Base-by-base conservation (phyloP, 106 monocot genomes). In the Alisma plantagoaquatica region DNA sequence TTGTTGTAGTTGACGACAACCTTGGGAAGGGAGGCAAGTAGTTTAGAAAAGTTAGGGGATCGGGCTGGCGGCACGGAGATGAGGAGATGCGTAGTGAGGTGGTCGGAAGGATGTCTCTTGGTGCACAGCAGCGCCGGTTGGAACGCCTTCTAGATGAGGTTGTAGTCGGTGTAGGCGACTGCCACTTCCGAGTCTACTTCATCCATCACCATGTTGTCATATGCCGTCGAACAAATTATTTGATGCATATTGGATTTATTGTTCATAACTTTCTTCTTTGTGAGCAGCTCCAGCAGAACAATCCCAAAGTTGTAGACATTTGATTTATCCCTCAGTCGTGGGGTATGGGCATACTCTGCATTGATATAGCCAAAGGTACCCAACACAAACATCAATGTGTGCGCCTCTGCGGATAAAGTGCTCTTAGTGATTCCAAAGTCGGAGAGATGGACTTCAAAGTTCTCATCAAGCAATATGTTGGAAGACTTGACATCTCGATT, bases 351-450 rank as follows among this genome's bases (percentile, higher is more conserved):
- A 54, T 98, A 98, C 54, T 98, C 96, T 4, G 96, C 89, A 43
- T 98, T 89, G 1, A 98, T 98, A 28, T 98, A 98, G 24, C 96
- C 96, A 43, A 98, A 89, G 4, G 96, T 89, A 6, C 96, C 96
- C 84, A 98, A 76, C 23, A 98, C 96, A 31, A 78, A 89, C 9
- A 89, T 98, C 9, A 84, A 89, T 5, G 89, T 89, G 50, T 98
- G 96, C 12, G 96, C 73, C 69, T 98, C 85, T 9, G 89, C 76
- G 4, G 82, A 56, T 21, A 88, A 85, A 7, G 89, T 57, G 57
- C 76, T 84, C 51, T 85, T 98, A 14, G 96, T 89, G 18, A 98
- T 98, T 43, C 96, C 96, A 60, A 98, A 98, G 50, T 98, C 96
- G 2, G 96, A 76, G 19, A 98, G 71, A 72, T 98, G 96, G 10